A percentile compares a stretch with the other conserved stretches of the same genome.
Conservation (phyloP, 495 filamentous ascomycete genomes). For the Acidiella bohemica region DNA sequence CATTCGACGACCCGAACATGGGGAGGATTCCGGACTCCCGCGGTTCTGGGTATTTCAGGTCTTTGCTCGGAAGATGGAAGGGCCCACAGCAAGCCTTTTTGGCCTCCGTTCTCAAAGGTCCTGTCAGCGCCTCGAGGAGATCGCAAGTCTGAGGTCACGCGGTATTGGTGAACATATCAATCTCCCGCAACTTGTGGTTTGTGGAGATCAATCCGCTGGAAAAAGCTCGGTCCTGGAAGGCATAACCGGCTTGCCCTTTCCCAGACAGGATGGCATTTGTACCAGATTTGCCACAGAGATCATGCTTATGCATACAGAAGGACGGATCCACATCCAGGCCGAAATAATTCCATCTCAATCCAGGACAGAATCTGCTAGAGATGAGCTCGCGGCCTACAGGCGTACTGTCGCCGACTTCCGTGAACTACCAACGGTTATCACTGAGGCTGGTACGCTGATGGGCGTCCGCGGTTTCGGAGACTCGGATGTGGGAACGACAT, state of each 20-base stretch:
- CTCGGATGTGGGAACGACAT: neutral
- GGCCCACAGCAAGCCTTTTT: too few relatives aligned
- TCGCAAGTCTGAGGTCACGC: too few relatives aligned
- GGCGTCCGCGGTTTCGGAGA: neutral
- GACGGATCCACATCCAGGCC: neutral
- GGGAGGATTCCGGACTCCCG: too few relatives aligned
- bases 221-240: slow-evolving; percentile 23
- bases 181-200: neutral
- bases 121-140: too few relatives aligned
- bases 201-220: neutral
- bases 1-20: too few relatives aligned
- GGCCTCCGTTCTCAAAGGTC: too few relatives aligned
- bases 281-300: slow-evolving; percentile 39
- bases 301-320: slow-evolving; percentile 26
- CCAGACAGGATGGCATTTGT: slow-evolving; percentile 32
- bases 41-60: too few relatives aligned
- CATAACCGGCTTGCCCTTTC: slow-evolving; percentile 33
- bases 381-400: neutral
- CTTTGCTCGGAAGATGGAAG: too few relatives aligned
- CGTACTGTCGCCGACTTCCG: neutral
- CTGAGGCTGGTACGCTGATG: neutral
- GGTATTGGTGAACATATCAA: neutral
- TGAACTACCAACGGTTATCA: neutral
- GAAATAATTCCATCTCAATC: neutral
- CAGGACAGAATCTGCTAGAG: neutral